phyloP scores from a whole-genome alignment of 1,284 basidiomycete species.

The Nidula niveotomentosa region DNA sequence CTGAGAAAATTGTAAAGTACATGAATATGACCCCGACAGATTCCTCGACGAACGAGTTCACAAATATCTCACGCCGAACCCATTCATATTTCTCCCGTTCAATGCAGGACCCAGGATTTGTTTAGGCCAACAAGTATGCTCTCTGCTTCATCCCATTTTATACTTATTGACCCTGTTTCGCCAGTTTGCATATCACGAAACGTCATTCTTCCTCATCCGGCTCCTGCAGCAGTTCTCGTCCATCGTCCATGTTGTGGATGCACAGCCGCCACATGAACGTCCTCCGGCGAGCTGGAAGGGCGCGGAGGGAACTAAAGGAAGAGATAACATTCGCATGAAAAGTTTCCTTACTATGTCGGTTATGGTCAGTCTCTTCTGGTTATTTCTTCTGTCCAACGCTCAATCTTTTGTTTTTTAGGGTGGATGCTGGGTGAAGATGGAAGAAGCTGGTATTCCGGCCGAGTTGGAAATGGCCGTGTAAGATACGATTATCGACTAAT shows the following conservation, averaged over 20 bases:
- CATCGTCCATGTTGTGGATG: constrained; percentile 39
- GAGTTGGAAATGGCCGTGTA: no score
- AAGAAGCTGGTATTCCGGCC: background rate
- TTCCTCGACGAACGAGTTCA: constrained; percentile 51
- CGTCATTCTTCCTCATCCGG: constrained; percentile 37
- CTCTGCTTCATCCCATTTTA: background rate
- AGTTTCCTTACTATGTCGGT: constrained; percentile 43
- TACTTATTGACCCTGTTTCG: background rate
- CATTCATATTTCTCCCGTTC: constrained; percentile 61
- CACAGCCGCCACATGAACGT: constrained; percentile 27
- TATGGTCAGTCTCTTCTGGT: constrained; percentile 19
- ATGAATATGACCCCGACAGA: constrained; percentile 58
- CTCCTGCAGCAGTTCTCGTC: constrained; percentile 44
- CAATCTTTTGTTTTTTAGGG: background rate
- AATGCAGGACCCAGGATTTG: constrained; percentile 60
- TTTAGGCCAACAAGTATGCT: constrained; percentile 50
- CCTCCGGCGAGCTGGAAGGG: constrained; percentile 32
- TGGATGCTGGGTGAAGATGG: background rate
- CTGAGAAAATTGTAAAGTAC: constrained; percentile 25
- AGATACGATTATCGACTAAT: no score
- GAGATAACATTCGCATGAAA: constrained; percentile 35
- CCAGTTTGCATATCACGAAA: constrained; percentile 38
- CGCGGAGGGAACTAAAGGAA: constrained; percentile 28
- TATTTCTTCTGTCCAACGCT: no score
- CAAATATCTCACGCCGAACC: constrained; percentile 52